Base-by-base conservation (phyloP, 148 eudicot genomes). In the Nyssa sinensis region DNA sequence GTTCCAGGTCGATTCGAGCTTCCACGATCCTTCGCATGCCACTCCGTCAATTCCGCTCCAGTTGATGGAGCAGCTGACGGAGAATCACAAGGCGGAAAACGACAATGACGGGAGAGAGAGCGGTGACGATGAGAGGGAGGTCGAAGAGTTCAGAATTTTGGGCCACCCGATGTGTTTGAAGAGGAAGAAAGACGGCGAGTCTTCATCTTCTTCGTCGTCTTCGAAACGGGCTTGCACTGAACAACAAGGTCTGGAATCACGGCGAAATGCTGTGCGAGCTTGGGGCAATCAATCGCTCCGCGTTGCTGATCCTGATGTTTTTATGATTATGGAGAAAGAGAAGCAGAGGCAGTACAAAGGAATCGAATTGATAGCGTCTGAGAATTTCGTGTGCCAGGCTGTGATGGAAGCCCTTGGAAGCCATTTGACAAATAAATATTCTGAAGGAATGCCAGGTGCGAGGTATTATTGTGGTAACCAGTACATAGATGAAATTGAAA, bases 391-490 rank as follows among this genome's bases (percentile, higher is more conserved):
- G 9, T 95, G 92, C 41, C 83, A 66, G 59, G 97, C 98, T 0
- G 98, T 95, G 19, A 86, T 92, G 92, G 97, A 95, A 64, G 97
- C 97, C 0, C 69, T 95, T 41, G 98, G 98, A 21, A 87, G 92
- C 65, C 91, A 84, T 65, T 69, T 95, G 73, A 95, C 98, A 9
- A 95, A 95, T 61, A 95, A 95, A 66, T 95, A 95, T 41, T 90
- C 96, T 0, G 98, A 95, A 67, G 98, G 98, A 39, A 84, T 85
- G 89, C 97, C 98, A 0, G 96, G 98, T 58, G 90, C 91, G 9
- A 78, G 98, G 75, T 92, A 92, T 72, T 95, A 92, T 69, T 84
- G 93, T 12, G 98, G 98, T 5, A 94, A 94, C 77, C 84, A 94
- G 80, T 75, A 85, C 72, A 94, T 94, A 31, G 98, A 94, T 67